phyloP scores from a whole-genome alignment of 495 filamentous ascomycete genomes.

The Aspergillus panamensis region DNA sequence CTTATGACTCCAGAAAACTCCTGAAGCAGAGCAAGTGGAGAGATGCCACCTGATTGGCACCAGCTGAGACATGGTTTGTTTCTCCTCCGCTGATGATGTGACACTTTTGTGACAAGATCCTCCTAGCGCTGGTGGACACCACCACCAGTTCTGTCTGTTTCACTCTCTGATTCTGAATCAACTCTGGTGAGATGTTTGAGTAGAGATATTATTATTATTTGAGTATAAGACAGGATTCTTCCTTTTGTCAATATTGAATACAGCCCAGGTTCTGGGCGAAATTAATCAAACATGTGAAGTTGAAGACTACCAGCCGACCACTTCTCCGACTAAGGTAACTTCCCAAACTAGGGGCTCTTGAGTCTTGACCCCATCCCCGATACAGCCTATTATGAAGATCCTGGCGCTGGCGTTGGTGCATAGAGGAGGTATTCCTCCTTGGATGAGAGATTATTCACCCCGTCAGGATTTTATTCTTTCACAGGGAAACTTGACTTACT shows the following conservation, averaged over 20 bases:
- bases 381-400: slow-evolving; percentile 18
- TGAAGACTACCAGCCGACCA: background rate
- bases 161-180: too few relatives aligned
- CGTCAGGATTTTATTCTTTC: background rate
- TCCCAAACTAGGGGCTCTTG: slow-evolving; percentile 15
- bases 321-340: background rate
- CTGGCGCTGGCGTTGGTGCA: slow-evolving; percentile 13
- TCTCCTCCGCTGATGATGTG: slow-evolving; percentile 27
- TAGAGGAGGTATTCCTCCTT: slow-evolving; percentile 3
- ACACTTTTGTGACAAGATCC: slow-evolving; percentile 24
- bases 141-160: background rate
- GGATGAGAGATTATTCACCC: slow-evolving; percentile 3
- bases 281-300: background rate
- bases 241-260: background rate
- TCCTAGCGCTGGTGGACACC: slow-evolving; percentile 1
- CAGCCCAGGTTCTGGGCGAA: background rate
- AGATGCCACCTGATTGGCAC: slow-evolving; percentile 25
- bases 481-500: background rate
- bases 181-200: too few relatives aligned
- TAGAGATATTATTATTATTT: too few relatives aligned
- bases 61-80: slow-evolving; percentile 42
- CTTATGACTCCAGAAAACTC: slow-evolving; percentile 1
- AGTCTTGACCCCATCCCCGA: slow-evolving; percentile 13
- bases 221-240: background rate
- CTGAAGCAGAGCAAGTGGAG: slow-evolving; percentile 19